Base-by-base conservation (phyloP, 1,139 yeast genomes). In the Sugiyamaella novakii region DNA sequence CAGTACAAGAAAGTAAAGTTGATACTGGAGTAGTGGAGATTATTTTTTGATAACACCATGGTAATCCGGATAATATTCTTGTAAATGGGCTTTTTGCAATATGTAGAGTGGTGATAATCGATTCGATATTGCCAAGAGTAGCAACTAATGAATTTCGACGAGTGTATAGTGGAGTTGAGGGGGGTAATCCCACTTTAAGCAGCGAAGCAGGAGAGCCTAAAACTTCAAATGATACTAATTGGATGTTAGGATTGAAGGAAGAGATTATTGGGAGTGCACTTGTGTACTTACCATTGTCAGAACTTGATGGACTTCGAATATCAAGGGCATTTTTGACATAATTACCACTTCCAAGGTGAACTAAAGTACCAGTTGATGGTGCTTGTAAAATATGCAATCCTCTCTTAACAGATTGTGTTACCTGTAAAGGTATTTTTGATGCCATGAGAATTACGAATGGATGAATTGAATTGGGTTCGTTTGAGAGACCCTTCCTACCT, bases 161-260 rank as follows among this genome's bases (percentile, higher is more conserved):
- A 19, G 76, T 69, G 52, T 74, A 76, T 28, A 79, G 55, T 7
- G 76, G 70, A 3, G 79, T 66, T 1, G 79, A 76, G 5, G 79
- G 70, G 3, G 83, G 81, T 12, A 79, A 59, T 30, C 72, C 68
- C 36, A 79, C 70, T 46, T 72, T 72, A 42, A 79, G 59, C 38
- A 79, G 54, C 14, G 76, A 69, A 7, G 73, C 63, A 1, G 52
- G 52, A 1, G 52, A 46, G 3, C n/a, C 80, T 78, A 38, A 75
- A 52, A 8, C 74, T 73, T 51, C 50, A 31, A 46, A 48, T 2
- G 48, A 46, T 5, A 45, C 52, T 45, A 15, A 6, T n/a, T 21
- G 5, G 35, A 22, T 22, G 21, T 12, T 24, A 34, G 33, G 15
- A 25, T 29, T 31, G 21, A 27, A 17, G 22, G 19, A 31, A 10